These are phyloP conservation scores for Larix kaempferi DNA, from an alignment of 75 land plant genomes.

Conservation along the genomic window DNA sequence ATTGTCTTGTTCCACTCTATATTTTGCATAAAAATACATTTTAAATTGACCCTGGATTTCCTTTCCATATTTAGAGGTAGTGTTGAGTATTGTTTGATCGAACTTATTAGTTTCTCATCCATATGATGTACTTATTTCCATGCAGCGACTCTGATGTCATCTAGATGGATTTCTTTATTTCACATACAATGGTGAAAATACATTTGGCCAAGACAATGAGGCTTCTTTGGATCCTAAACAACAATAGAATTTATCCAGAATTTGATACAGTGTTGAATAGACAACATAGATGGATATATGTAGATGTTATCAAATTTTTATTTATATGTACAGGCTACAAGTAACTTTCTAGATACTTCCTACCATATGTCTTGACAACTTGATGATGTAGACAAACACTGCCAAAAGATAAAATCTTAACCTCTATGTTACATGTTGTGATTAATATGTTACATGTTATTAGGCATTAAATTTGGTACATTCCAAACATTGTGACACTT, in stretches of 20 bases:
- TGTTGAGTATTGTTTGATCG: background rate
- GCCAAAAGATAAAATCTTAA: background rate
- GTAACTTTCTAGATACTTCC: background rate
- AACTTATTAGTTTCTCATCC: background rate
- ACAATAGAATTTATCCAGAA: no score
- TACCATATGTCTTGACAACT: background rate
- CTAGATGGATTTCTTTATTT: slow-evolving; percentile 58
- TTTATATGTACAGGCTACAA: background rate
- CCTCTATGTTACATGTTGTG: background rate
- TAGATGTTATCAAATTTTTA: background rate
- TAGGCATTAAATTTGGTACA: background rate
- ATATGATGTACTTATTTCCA: background rate
- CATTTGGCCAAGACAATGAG: slow-evolving; percentile 23
- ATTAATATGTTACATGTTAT: background rate
- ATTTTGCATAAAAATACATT: background rate
- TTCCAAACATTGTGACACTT: background rate
- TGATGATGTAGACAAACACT: background rate
- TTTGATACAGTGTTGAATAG: background rate
- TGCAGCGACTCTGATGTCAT: slow-evolving; percentile 55
- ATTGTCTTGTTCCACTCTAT: background rate
- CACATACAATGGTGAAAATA: slow-evolving; percentile 60
- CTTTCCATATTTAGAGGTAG: no score
- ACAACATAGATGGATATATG: background rate
- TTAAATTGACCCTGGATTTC: background rate
- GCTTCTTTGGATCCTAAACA: slow-evolving; percentile 1